Conservation (phyloP, 1,139 yeast genomes). For the Insectozyma bohioensis region DNA sequence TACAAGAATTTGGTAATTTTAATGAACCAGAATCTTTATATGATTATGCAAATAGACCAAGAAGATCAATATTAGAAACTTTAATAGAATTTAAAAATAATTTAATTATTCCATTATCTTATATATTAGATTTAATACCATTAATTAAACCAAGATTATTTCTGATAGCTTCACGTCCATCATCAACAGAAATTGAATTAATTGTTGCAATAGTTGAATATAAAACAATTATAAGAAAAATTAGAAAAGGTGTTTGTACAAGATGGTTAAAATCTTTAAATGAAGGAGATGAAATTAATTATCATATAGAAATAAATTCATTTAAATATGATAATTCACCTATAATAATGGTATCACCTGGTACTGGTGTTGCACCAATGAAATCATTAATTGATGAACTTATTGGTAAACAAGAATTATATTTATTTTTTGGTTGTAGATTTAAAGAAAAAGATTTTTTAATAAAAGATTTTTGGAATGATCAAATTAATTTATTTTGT, state of each 20-base stretch:
- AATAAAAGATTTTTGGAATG: constrained; percentile 54
- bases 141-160: constrained; percentile 75
- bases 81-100: constrained; percentile 73
- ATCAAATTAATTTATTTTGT: constrained; percentile 39
- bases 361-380: constrained; percentile 93
- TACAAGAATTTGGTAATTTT: constrained; percentile 71
- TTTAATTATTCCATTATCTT: constrained; percentile 69
- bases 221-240: constrained; percentile 72
- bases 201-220: constrained; percentile 86
- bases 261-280: constrained; percentile 61
- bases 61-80: constrained; percentile 84
- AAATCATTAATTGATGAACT: constrained; percentile 55
- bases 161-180: constrained; percentile 71
- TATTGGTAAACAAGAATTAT: constrained; percentile 26
- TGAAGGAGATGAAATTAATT: constrained; percentile 51
- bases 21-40: constrained; percentile 78
- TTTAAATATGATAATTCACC: constrained; percentile 54
- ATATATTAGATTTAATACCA: constrained; percentile 77
- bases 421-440: constrained; percentile 79
- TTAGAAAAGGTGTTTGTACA: constrained; percentile 83
- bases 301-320: constrained; percentile 53
- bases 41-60: constrained; percentile 87
- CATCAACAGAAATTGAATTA: constrained; percentile 48
- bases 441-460: constrained; percentile 64
- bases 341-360: constrained; percentile 76